Base-by-base conservation (phyloP, 805 yeast species). In the Jamesozyma hellenica region DNA sequence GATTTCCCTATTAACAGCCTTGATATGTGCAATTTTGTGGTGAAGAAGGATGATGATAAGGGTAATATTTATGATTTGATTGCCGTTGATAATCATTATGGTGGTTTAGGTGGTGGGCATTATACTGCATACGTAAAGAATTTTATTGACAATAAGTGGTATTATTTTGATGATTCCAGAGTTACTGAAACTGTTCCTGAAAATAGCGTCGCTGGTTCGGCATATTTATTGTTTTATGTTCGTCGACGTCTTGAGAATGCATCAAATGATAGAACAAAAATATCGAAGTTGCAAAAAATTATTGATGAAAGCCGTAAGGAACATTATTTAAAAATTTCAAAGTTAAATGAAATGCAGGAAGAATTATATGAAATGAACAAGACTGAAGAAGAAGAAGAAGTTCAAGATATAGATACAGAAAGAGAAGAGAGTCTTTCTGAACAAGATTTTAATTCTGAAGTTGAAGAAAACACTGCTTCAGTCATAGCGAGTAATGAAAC, bases 51-150 rank as follows among this genome's bases (percentile, higher is more conserved):
- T 3, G 56, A 47, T 31, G 49, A 50, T 16, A 46, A 43, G 36
- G 53, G 51, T 4, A 49, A 60, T n/a, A 55, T 83, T 1, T 90
- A 90, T 60, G 97, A 92, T 56, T 65, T 92, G 45, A 70, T 84
- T 51, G 97, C 92, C 0, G 96, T 92, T 17, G 97, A 88, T 57
- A 92, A 90, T 57, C 98, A 92, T 56, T 87, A 71, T 57, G 98
- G 97, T 37, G 96, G 96, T 0, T 66, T 90, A 15, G 96, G 97
- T 0, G 97, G 97, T 4, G 97, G 98, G 2, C 97, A 92, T 65
- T 90, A 92, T 60, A 92, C 98, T 1, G 83, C 97, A 0, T 81
- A 77, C 52, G 95, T 75, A 0, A 82, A 80, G 57, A 88, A 88
- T 53, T 79, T 76, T 58, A 68, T 75, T 32, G 94, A 84, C 52